A percentile compares a stretch with the other conserved stretches of the same genome.
Conservation (phyloP, 2,329 filamentous ascomycete genomes). For the Stenocarpella maydis region DNA sequence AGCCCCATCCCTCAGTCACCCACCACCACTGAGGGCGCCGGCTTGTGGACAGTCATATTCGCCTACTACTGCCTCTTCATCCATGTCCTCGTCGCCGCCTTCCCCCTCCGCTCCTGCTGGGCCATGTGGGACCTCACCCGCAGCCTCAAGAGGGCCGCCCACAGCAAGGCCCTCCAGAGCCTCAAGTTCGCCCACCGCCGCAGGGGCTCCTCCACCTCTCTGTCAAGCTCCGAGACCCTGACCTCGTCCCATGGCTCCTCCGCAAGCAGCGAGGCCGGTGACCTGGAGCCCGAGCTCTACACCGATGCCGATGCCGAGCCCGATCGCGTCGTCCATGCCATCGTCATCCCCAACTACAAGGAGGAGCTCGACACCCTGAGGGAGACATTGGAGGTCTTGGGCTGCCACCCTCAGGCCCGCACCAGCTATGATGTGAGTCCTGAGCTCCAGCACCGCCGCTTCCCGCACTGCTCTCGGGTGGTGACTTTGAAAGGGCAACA, state of each 20-base stretch:
- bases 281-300: slow-evolving; percentile 57
- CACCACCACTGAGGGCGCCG: slow-evolving; percentile 50
- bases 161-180: slow-evolving; percentile 55
- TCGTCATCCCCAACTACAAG: slow-evolving; percentile 78
- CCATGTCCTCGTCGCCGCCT: slow-evolving; percentile 69
- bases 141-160: slow-evolving; percentile 55
- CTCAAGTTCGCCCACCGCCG: slow-evolving; percentile 57
- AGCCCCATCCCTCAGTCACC: slow-evolving; percentile 46
- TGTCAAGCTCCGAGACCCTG: slow-evolving; percentile 65
- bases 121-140: slow-evolving; percentile 66
- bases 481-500: slow-evolving; percentile 32
- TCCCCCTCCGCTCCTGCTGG: slow-evolving; percentile 69
- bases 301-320: slow-evolving; percentile 53
- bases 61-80: slow-evolving; percentile 72
- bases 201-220: slow-evolving; percentile 61
- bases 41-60: slow-evolving; percentile 62
- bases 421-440: slow-evolving; percentile 73
- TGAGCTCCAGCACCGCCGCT: background rate
- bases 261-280: slow-evolving; percentile 59
- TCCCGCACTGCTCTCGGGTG: slow-evolving; percentile 20
- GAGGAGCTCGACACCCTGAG: slow-evolving; percentile 74
- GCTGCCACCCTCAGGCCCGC: slow-evolving; percentile 70
- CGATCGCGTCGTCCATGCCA: slow-evolving; percentile 67
- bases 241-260: slow-evolving; percentile 56
- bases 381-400: slow-evolving; percentile 74